These are phyloP conservation scores for Plasmodium fragile DNA, from an alignment of 169 alveolate species.

Conservation along the genomic window DNA sequence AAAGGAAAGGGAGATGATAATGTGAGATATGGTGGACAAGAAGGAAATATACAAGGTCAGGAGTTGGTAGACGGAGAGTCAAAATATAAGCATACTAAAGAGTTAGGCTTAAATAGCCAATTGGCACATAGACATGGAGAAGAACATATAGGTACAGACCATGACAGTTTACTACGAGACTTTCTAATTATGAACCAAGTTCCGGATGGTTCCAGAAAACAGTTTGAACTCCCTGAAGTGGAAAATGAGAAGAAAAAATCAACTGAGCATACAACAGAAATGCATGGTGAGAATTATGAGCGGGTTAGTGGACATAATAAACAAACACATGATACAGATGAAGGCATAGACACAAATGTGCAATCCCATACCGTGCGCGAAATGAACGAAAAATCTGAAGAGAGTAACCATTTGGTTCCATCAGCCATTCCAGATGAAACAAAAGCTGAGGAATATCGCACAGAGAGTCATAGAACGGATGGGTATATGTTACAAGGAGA, in stretches of 20 bases:
- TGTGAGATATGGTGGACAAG: not conserved
- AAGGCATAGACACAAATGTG: not conserved
- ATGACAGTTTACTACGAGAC: not conserved
- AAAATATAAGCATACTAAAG: not conserved
- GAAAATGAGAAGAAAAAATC: not conserved
- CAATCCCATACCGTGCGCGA: not conserved
- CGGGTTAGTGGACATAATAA: not conserved
- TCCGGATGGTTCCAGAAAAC: not conserved
- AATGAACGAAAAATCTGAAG: not conserved
- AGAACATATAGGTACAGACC: not conserved
- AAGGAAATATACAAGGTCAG: not conserved
- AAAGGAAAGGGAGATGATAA: not conserved
- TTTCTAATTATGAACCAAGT: not conserved
- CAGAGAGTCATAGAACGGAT: not conserved
- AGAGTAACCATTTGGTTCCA: not conserved
- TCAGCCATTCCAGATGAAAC: not conserved
- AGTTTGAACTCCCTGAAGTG: not conserved
- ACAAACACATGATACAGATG: constrained; percentile 1
- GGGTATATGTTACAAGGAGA: constrained; percentile 4
- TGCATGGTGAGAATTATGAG: not conserved
- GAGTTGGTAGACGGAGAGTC: not conserved
- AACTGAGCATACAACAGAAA: not conserved
- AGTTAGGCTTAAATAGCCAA: not conserved
- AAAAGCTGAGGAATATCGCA: not conserved
- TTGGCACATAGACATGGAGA: not conserved